Percentiles rank a stretch among this genome's conserved stretches.
phyloP scores from a whole-genome alignment of 768 basidiomycete genomes.

The Dioszegia aurantiaca region DNA sequence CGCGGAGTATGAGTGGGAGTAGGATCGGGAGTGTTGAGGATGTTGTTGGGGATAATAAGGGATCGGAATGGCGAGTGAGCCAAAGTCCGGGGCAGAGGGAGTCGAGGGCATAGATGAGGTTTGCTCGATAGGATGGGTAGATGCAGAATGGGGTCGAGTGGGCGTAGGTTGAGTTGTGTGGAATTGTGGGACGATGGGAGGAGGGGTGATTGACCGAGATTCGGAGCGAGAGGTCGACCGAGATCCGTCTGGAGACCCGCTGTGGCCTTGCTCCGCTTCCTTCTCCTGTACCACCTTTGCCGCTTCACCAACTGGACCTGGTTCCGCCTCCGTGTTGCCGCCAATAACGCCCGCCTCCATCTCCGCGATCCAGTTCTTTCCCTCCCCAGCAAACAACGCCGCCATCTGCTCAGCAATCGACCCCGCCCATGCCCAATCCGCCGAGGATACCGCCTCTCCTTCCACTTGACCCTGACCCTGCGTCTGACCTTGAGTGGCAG shows the following conservation, averaged over 20 bases:
- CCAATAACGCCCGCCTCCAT: too few relatives aligned
- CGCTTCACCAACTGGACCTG: too few relatives aligned
- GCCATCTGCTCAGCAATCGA: slow-evolving; percentile 9
- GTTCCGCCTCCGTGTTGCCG: not conserved
- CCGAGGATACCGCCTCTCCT: not conserved
- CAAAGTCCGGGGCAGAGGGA: not conserved
- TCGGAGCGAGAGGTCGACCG: not conserved
- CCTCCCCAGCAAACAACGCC: slow-evolving; percentile 6
- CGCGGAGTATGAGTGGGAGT: not conserved
- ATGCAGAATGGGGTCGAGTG: not conserved
- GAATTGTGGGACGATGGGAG: slow-evolving; percentile 1
- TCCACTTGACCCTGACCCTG: not conserved
- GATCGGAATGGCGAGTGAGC: not conserved
- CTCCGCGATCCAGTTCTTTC: slow-evolving; percentile 2
- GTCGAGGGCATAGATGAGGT: not conserved
- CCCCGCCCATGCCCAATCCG: slow-evolving; percentile 1
- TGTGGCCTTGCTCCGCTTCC: too few relatives aligned
- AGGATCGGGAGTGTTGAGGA: not conserved
- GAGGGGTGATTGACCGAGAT: slow-evolving; percentile 9
- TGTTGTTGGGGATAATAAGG: not conserved
- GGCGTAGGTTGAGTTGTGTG: not conserved
- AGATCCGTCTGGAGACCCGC: too few relatives aligned
- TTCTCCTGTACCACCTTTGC: not conserved
- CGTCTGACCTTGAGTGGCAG: not conserved
- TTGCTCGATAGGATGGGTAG: not conserved